Percentiles rank a stretch among this genome's conserved stretches.
Conservation (phyloP, 805 yeast genomes). For the Wickerhamiella hasegawae region DNA sequence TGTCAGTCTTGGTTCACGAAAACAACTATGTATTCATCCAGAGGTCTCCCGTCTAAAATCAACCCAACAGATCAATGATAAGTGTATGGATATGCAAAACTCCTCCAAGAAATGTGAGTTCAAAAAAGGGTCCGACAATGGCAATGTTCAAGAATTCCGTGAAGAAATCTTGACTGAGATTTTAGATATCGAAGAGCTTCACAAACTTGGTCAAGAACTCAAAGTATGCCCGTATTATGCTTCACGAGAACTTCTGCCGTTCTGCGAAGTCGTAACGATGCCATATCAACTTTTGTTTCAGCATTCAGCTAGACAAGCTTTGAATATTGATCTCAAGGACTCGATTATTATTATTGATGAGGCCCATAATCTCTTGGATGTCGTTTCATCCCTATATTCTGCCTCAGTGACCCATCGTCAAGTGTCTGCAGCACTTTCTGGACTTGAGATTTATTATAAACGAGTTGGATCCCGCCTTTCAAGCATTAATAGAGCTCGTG, state of each 20-base stretch:
- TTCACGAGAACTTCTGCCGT: constrained; percentile 35
- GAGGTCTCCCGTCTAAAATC: constrained; percentile 35
- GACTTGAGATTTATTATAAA: constrained; percentile 37
- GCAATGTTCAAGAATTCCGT: constrained; percentile 28
- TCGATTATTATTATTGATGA: constrained; percentile 75
- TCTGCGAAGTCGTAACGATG: constrained; percentile 61
- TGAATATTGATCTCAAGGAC: constrained; percentile 42
- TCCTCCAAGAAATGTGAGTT: constrained; percentile 26
- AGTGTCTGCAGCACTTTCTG: constrained; percentile 28
- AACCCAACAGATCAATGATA: constrained; percentile 52
- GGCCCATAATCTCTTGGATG: constrained; percentile 77
- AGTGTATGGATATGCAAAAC: constrained; percentile 54
- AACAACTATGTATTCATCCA: constrained; percentile 67
- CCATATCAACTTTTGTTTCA: constrained; percentile 73
- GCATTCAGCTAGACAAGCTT: constrained; percentile 37
- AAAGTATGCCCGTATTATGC: constrained; percentile 75
- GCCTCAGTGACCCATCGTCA: constrained; percentile 37
- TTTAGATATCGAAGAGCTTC: constrained; percentile 70
- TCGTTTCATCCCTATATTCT: constrained; percentile 55
- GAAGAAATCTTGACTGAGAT: constrained; percentile 41
- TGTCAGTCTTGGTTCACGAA: constrained; percentile 65
- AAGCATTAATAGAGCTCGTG: constrained; percentile 52
- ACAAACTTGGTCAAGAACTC: constrained; percentile 36
- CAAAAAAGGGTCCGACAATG: constrained; percentile 23
- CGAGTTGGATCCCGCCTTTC: constrained; percentile 53